Evolutionary conservation across 768 basidiomycete species (phyloP).

Genomic region (Boletus rubescentipes): DNA sequence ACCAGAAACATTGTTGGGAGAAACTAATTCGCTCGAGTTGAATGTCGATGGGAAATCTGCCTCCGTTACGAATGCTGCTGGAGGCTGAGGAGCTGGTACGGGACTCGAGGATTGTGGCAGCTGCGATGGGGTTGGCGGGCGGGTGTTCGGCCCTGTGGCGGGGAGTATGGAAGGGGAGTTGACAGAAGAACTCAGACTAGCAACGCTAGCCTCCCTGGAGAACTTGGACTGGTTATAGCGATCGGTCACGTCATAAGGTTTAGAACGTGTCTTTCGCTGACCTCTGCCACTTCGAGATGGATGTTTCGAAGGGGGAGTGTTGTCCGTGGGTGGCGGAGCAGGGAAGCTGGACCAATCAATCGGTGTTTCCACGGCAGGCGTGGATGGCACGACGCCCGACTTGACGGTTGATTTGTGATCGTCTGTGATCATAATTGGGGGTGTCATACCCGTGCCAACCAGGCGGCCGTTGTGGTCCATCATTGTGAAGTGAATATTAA

Average conservation of each 20-base stretch:
- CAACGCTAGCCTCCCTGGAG: slow-evolving; percentile 56
- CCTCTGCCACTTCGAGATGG: slow-evolving; percentile 45
- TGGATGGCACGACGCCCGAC: slow-evolving; percentile 22
- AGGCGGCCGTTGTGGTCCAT: slow-evolving; percentile 75
- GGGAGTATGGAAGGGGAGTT: slow-evolving; percentile 40
- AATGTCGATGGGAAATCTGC: slow-evolving; percentile 4
- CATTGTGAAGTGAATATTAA: slow-evolving; percentile 86
- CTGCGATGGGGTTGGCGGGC: slow-evolving; percentile 32
- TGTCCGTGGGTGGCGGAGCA: slow-evolving; percentile 27
- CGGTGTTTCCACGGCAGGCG: slow-evolving; percentile 41
- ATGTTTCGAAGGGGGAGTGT: slow-evolving; percentile 47
- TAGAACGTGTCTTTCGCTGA: slow-evolving; percentile 56
- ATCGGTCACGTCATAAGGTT: slow-evolving; percentile 59
- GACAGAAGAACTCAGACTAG: slow-evolving; percentile 49
- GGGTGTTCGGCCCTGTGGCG: slow-evolving; percentile 35
- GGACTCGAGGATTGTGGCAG: slow-evolving; percentile 19
- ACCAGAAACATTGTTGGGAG: slow-evolving; percentile 4
- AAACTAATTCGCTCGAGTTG: slow-evolving; percentile 8
- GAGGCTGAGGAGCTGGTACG: slow-evolving; percentile 6
- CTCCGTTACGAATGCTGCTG: slow-evolving; percentile 1
- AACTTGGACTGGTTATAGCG: slow-evolving; percentile 41
- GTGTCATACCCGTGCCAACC: slow-evolving; percentile 78
- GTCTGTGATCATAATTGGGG: slow-evolving; percentile 98
- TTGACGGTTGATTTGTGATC: slow-evolving; percentile 85
- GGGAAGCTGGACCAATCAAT: slow-evolving; percentile 50